Evolutionary conservation across 2,329 filamentous ascomycete genomes (phyloP), one percentile per base, ranked within the genome.

Genomic region (Alternaria sp.): DNA sequence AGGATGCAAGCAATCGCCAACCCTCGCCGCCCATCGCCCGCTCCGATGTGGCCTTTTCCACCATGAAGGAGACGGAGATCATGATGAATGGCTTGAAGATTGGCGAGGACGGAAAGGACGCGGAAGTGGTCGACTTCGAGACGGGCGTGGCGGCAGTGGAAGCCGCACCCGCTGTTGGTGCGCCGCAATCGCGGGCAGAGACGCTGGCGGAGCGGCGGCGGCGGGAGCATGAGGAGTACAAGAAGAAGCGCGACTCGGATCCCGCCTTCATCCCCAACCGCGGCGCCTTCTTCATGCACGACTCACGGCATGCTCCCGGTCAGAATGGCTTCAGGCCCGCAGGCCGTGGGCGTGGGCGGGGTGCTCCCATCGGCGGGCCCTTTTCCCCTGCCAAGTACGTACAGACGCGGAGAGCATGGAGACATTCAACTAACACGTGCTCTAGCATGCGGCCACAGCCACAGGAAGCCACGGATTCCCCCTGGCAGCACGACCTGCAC

Each of bases 241-340:
- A 91, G 82, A 93, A 91, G 82, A 92, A 92, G 79, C 88, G 93
- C 71, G 93, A 97, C 77, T 90, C 93, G 72, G 93, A 97, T 79
- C 95, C 95, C 37, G 90, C 94, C 11, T 97, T 97, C 81, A 95
- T 97, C 59, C 95, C 96, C 58, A 97, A 96, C 75, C 87, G 95
- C 69, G 96, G 96, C 63, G 91, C 92, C 66, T 98, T 98, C 84
- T 98, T 97, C 83, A 94, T 98, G 88, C 95, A 98, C 80, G 96
- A 98, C 78, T 93, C 96, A 75, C 88, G 93, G 66, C 88, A 91
- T 60, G 91, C 91, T n/a, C 87, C 90, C 47, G 88, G 89, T 69
- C 87, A 90, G 57, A 95, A 94, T 80, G 91, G 91, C 57, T 93
- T 95, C 80, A 86, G 92, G 61, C 88, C 90, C 46, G 87, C 87